Conservation (phyloP, 441 rosid species). For the Populus hybrid region DNA sequence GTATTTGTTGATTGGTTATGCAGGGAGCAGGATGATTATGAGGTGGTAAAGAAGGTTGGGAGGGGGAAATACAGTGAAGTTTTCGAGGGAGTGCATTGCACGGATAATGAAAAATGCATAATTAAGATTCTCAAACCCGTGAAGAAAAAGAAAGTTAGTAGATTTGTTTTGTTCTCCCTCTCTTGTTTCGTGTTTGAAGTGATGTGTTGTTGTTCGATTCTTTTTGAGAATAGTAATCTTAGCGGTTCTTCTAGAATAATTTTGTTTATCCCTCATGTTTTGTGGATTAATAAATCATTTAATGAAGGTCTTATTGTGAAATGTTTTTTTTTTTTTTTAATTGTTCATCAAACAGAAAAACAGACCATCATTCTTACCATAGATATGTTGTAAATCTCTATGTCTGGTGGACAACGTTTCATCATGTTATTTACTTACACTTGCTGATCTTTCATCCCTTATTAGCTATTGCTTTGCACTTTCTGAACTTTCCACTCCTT, state of each 20-base stretch:
- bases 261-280: neutral
- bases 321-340: too few species aligned
- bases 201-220: too few species aligned
- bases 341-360: too few species aligned
- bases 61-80: conserved; percentile 98
- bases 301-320: neutral
- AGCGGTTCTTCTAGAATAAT: neutral
- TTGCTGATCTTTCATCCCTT: too few species aligned
- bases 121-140: conserved; percentile 98
- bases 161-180: neutral
- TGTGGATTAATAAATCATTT: neutral
- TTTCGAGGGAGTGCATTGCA: conserved; percentile 84
- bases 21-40: conserved; percentile 96
- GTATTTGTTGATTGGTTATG: neutral
- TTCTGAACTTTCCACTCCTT: too few species aligned
- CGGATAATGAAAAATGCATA: conserved; percentile 75
- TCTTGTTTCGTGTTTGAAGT: neutral
- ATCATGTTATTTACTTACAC: too few species aligned
- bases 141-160: conserved; percentile 91
- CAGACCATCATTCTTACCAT: too few species aligned
- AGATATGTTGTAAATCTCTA: too few species aligned
- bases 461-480: too few species aligned
- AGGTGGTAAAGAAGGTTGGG: conserved; percentile 97
- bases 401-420: too few species aligned
- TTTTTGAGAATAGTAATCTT: too few species aligned